Conservation (phyloP, 192 early-diverging fungal genomes). For the Podila clonocystis region DNA sequence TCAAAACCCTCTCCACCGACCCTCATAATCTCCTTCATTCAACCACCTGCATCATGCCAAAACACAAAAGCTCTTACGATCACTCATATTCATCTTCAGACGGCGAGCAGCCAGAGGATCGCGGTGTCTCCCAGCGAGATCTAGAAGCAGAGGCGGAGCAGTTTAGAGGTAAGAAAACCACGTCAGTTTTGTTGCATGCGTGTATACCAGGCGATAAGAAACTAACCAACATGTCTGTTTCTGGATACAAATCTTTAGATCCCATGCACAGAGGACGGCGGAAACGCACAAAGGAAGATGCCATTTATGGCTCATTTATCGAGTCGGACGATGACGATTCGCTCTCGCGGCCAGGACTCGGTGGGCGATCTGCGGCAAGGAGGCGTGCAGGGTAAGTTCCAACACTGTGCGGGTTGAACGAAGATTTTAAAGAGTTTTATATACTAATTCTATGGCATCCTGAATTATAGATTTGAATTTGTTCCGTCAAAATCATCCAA, state of each 20-base stretch:
- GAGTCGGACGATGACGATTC: conserved; percentile 46
- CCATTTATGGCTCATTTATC: conserved; percentile 65
- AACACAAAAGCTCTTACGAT: conserved; percentile 28
- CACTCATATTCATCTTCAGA: conserved; percentile 35
- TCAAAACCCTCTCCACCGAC: too few species aligned
- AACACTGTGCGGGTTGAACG: background rate
- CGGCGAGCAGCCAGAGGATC: conserved; percentile 30
- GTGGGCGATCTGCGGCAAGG: conserved; percentile 6
- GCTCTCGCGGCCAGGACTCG: background rate
- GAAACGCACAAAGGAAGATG: conserved; percentile 68
- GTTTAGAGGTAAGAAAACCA: conserved; percentile 50
- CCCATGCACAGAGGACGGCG: conserved; percentile 43
- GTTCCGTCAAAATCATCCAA: background rate
- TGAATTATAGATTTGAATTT: background rate
- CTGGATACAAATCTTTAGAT: conserved; percentile 9
- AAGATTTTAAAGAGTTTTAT: background rate
- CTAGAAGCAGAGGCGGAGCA: conserved; percentile 64
- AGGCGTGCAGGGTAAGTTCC: conserved; percentile 15
- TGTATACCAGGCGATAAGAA: too few species aligned
- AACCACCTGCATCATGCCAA: conserved; percentile 9
- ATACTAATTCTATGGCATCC: background rate
- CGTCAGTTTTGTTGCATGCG: too few species aligned
- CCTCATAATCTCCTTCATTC: background rate
- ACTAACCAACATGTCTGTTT: background rate
- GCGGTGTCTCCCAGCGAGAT: conserved; percentile 51